These are phyloP conservation scores for Andrographis paniculata DNA, from an alignment of 305 asterid species.

Conservation along the genomic window DNA sequence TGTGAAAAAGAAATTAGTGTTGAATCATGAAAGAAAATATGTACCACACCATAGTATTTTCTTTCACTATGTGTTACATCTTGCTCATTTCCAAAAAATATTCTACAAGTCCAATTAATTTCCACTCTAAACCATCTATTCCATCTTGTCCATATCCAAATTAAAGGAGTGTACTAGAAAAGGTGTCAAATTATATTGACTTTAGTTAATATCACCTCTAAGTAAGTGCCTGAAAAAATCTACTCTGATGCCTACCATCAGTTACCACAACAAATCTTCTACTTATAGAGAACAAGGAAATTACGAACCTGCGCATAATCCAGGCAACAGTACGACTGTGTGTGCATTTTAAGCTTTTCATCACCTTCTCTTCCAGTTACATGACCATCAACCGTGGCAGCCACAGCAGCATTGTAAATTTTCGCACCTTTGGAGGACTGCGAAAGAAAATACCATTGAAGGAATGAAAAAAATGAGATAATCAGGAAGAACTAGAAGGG, in stretches of 20 bases:
- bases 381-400: slow-evolving; percentile 61
- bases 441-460: slow-evolving; percentile 12
- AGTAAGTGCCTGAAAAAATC: too few relatives aligned
- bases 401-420: slow-evolving; percentile 73
- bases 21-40: too few relatives aligned
- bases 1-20: too few relatives aligned
- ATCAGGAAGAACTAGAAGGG: neutral
- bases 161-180: too few relatives aligned
- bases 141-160: too few relatives aligned
- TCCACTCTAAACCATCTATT: too few relatives aligned
- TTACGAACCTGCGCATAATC: slow-evolving; percentile 81
- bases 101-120: too few relatives aligned
- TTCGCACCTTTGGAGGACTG: slow-evolving; percentile 96
- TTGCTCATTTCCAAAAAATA: too few relatives aligned
- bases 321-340: slow-evolving; percentile 92
- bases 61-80: too few relatives aligned
- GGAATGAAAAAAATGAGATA: slow-evolving; percentile 2
- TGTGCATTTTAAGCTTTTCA: slow-evolving; percentile 78
- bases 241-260: neutral
- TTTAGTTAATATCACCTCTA: too few relatives aligned
- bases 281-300: slow-evolving; percentile 7
- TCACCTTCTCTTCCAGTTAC: slow-evolving; percentile 73
- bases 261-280: neutral
- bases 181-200: too few relatives aligned
- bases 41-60: too few relatives aligned